Conservation (phyloP, 768 basidiomycete genomes). For the Lactarius hengduanensis region DNA sequence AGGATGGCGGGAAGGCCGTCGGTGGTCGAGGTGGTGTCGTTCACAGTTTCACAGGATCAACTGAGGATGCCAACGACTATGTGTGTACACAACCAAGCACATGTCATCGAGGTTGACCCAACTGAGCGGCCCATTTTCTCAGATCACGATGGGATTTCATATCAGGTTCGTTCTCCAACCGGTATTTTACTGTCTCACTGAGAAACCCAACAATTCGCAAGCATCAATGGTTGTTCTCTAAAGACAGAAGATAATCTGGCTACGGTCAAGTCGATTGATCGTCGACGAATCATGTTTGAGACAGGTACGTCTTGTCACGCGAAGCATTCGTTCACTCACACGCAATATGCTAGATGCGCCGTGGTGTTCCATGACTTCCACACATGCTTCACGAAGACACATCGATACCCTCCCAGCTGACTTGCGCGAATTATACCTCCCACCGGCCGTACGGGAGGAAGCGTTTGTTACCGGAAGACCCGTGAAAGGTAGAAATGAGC, state of each 20-base stretch:
- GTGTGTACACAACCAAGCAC: constrained; percentile 40
- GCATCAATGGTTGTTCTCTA: constrained; percentile 74
- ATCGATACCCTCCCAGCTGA: constrained; percentile 47
- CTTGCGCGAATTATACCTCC: constrained; percentile 51
- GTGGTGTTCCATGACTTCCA: constrained; percentile 69
- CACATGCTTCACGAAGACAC: constrained; percentile 57
- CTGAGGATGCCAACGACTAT: constrained; percentile 60
- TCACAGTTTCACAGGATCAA: constrained; percentile 76
- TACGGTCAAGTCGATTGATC: constrained; percentile 53
- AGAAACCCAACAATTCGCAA: constrained; percentile 28
- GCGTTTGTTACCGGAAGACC: constrained; percentile 55
- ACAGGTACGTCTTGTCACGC: constrained; percentile 48
- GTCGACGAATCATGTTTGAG: constrained; percentile 65
- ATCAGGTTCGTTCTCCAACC: constrained; percentile 43
- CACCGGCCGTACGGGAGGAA: constrained; percentile 52
- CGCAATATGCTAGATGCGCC: constrained; percentile 52
- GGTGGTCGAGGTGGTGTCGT: constrained; percentile 75
- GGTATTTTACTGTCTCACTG: not conserved
- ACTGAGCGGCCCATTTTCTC: not conserved
- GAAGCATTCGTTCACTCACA: not conserved
- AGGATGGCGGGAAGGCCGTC: constrained; percentile 50
- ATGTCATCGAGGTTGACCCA: not conserved
- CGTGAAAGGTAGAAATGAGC: constrained; percentile 80
- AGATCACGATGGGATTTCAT: constrained; percentile 75
- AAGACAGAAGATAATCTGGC: constrained; percentile 68